Percentiles rank a stretch among this genome's conserved stretches.
Evolutionary conservation across 768 basidiomycete species (phyloP).

Genomic region (Boletus subcaerulescens): DNA sequence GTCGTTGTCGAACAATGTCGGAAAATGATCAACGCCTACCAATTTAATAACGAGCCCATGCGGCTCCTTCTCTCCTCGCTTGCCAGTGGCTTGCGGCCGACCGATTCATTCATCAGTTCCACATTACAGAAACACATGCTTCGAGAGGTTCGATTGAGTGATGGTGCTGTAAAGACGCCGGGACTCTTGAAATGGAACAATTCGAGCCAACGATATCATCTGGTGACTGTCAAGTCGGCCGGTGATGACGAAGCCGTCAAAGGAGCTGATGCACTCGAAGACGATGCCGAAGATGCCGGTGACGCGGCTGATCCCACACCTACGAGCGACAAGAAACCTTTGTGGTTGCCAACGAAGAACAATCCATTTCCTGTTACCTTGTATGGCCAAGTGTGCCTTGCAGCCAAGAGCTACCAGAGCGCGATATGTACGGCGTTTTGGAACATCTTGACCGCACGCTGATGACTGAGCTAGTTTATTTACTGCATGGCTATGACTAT

Average conservation of each 20-base stretch:
- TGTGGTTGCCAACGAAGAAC: slow-evolving; percentile 57
- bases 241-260: slow-evolving; percentile 21
- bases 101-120: slow-evolving; percentile 73
- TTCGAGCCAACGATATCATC: slow-evolving; percentile 54
- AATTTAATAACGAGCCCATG: slow-evolving; percentile 85
- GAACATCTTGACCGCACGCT: not conserved
- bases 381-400: slow-evolving; percentile 83
- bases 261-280: slow-evolving; percentile 23
- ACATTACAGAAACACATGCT: slow-evolving; percentile 83
- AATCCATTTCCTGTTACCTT: slow-evolving; percentile 69
- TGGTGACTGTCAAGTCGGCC: slow-evolving; percentile 28
- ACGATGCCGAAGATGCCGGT: slow-evolving; percentile 34
- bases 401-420: slow-evolving; percentile 84
- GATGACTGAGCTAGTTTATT: slow-evolving; percentile 56
- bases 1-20: slow-evolving; percentile 73
- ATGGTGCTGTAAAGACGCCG: slow-evolving; percentile 61
- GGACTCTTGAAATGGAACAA: slow-evolving; percentile 63
- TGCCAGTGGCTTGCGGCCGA: slow-evolving; percentile 64
- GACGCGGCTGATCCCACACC: slow-evolving; percentile 13
- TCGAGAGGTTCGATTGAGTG: slow-evolving; percentile 71
- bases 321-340: slow-evolving; percentile 21
- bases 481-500: slow-evolving; percentile 81
- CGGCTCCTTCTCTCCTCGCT: slow-evolving; percentile 74
- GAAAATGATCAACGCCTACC: slow-evolving; percentile 68
- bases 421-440: slow-evolving; percentile 71